Evolutionary conservation across 2,329 filamentous ascomycete genomes (phyloP), one percentile per base, ranked within the genome.

Genomic region (Colletotrichum agaves): DNA sequence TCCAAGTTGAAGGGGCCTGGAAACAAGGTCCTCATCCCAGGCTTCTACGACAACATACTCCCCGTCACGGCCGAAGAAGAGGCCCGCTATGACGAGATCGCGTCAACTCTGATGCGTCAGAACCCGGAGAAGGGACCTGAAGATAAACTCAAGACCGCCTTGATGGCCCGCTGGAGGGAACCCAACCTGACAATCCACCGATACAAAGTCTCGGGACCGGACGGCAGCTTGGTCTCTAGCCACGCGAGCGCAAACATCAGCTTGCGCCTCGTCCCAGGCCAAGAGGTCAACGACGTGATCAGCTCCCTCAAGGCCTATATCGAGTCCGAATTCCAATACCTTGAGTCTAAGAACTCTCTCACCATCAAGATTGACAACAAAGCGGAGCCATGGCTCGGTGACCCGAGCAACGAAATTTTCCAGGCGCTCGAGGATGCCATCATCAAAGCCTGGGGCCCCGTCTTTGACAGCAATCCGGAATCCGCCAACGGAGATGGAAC

Each of bases 141-240:
- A 0, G 87, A 91, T 6, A 86, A 87, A n/a, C 87, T 98, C 52
- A 94, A 95, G 67, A 85, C 89, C 41, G 94, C 91, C 2, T 85
- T 99, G 5, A 97, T 97, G 91, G 92, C 94, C 11, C 88, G 94
- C 63, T 99, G 96, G 96, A 90, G 96, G 21, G 94, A 98, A 75
- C 94, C 96, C 0, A 97, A 97, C 56, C 83, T 99, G 59, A 98
- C 96, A 0, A 92, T 98, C 47, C 96, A 99, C 79, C 88, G 93
- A 7, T 94, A 98, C 78, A 93, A 97, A 74, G 94, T 95, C 0
- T 97, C 94, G 0, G 95, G 95, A 0, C 94, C 93, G 1, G 96
- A 97, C 72, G 93, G 94, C 2, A 96, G 94, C 53, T 89, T 98
- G 31, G 97, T 99, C 69, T 97, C 95, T 46, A 91, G 93, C 70